A percentile compares a stretch with the other conserved stretches of the same genome.
Evolutionary conservation across 2,329 filamentous ascomycete species (phyloP).

Genomic region (Colletotrichum chrysophilum): DNA sequence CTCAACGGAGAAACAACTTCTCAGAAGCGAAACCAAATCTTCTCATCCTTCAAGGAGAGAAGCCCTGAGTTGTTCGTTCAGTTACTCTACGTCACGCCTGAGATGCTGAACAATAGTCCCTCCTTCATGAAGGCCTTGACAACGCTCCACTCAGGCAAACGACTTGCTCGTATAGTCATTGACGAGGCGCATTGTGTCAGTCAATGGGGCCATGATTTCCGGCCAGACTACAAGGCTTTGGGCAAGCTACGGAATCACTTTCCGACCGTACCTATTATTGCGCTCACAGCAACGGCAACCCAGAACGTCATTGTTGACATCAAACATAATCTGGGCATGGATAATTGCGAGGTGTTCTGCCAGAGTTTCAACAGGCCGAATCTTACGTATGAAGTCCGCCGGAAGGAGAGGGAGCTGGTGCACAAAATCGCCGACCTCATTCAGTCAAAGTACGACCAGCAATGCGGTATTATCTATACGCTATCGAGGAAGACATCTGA

Average conservation of each 20-base stretch:
- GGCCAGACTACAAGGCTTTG: conserved; percentile 91
- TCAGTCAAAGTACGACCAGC: conserved; percentile 67
- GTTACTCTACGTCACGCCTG: conserved; percentile 92
- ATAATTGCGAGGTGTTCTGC: conserved; percentile 77
- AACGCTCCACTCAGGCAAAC: conserved; percentile 70
- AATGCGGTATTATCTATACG: conserved; percentile 93
- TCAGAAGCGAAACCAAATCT: conserved; percentile 69
- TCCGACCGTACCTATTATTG: conserved; percentile 86
- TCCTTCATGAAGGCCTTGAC: conserved; percentile 70
- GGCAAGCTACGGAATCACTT: conserved; percentile 76
- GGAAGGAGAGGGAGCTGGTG: conserved; percentile 56
- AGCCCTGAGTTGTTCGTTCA: conserved; percentile 80
- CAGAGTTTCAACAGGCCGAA: conserved; percentile 99
- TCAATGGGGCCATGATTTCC: conserved; percentile 98
- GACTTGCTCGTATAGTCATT: conserved; percentile 90
- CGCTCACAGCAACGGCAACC: conserved; percentile 93
- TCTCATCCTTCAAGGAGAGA: conserved; percentile 64
- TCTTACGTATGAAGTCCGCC: conserved; percentile 82
- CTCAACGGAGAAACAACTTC: conserved; percentile 78
- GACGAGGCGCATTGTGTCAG: conserved; percentile 99
- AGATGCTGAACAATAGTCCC: conserved; percentile 89
- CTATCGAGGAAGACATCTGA: conserved; percentile 86
- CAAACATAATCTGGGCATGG: conserved; percentile 87
- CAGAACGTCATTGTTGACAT: conserved; percentile 91
- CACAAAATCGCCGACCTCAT: conserved; percentile 70